Evolutionary conservation across 768 basidiomycete genomes (phyloP), one percentile per base, ranked within the genome.

Genomic region (Podaxis carcinomalis): DNA sequence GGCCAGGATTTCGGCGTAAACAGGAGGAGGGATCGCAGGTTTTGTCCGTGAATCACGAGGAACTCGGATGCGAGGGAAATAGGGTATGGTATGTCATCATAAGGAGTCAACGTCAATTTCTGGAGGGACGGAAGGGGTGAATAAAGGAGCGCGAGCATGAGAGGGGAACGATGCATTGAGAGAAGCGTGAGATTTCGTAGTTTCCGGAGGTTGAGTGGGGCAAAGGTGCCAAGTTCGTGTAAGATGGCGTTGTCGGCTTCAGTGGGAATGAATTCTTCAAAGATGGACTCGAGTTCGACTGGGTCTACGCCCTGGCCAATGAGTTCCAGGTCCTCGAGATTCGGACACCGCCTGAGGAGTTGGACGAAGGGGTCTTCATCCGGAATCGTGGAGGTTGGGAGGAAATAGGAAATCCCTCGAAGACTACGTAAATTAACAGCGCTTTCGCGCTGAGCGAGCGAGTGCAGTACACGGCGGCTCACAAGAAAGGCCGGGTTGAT

Each of bases 1-100:
- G 86, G 88, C 85, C 85, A 88, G 21, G 82, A 81, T 70, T 88
- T 89, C 0, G 86, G 86, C 4, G 89, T 86, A 59, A 83, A 84
- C 57, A 92, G 75, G 51, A 85, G 78, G 2, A 93, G 79, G 0
- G 88, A 87, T 11, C 76, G 78, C 51, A 93, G 79, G 3, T 67
- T 67, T 37, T 67, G 62, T 10, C 90, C 90, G 65, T 92, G 90
- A 2, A 72, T 70, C 1, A 75, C 67, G 32, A 92, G 84, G 64
- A 93, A 83, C 46, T 72, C 74, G 0, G 87, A 81, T 11, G 81
- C 77, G 36, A 86, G 78, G 4, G 89, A 82, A 23, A 74, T 70
- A 13, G 88, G 83, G 63, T 78, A 85, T 28, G 82, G 81, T 13
- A 87, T 67, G 65, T 90, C 89, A 58, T 89, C 81, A 66, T 88